Conservation (phyloP, 768 basidiomycete genomes). For the Obba rivulosa region DNA sequence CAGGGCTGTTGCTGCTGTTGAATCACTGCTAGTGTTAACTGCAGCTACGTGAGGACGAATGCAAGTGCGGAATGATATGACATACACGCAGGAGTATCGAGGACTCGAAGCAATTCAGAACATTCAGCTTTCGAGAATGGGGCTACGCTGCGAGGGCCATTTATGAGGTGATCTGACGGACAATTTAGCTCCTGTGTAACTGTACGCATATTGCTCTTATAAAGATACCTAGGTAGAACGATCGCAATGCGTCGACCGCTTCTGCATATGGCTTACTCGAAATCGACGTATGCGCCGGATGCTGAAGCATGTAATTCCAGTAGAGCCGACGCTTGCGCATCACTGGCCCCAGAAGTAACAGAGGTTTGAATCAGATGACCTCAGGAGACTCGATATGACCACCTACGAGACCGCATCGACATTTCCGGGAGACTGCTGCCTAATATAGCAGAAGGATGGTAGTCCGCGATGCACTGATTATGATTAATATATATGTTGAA, state of each 20-base stretch:
- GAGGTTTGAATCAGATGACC: no score
- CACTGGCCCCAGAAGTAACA: not conserved
- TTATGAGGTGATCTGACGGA: slow-evolving; percentile 45
- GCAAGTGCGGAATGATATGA: not conserved
- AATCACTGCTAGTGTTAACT: no score
- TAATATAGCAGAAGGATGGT: slow-evolving; percentile 20
- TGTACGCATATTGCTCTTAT: no score
- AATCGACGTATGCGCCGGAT: slow-evolving; percentile 40
- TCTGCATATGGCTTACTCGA: slow-evolving; percentile 39
- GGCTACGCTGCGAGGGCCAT: slow-evolving; percentile 36
- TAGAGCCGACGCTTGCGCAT: slow-evolving; percentile 41
- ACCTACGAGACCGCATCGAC: slow-evolving; percentile 15
- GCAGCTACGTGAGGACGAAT: no score
- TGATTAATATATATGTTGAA: slow-evolving; percentile 43
- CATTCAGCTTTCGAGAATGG: slow-evolving; percentile 54
- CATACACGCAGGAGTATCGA: slow-evolving; percentile 13
- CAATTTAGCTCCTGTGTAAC: no score
- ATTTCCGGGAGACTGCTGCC: not conserved
- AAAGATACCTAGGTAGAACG: slow-evolving; percentile 37
- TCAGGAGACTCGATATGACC: no score
- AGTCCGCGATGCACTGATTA: slow-evolving; percentile 41
- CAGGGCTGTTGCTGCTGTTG: no score
- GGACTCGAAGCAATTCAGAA: slow-evolving; percentile 39
- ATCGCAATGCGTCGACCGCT: slow-evolving; percentile 44
- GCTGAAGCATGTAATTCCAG: slow-evolving; percentile 47